Base-by-base conservation (phyloP, 202 grass and related monocot species). In the Schoenoplectus triqueter region DNA sequence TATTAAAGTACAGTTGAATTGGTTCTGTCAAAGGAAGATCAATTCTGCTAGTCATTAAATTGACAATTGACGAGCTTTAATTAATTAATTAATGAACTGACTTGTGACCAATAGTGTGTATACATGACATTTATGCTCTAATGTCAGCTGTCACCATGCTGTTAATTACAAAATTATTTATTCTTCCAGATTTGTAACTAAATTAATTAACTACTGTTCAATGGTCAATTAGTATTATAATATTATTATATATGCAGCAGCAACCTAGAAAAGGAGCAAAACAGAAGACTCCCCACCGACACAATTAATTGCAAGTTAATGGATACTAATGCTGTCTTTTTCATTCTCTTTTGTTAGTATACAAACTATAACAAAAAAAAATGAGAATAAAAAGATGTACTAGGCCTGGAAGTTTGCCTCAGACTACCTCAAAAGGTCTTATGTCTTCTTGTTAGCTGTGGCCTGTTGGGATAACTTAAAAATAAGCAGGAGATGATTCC, bases 101-200 rank as follows among this genome's bases (percentile, higher is more conserved):
- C 52, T 78, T 60, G 52, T 44, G 51, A 78, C 47, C 74, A 78
- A 60, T 78, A 42, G 21, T 13, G 18, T 48, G 69, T 49, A 15
- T 31, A 31, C 31, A 31, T 56, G 73, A 76, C 20, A 40, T 78
- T 52, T 44, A 78, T n/a, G 74, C 31, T 78, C 54, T 42, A 4
- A 59, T 78, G 54, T 78, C 52, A 78, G 74, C 74, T 78, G 54
- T 60, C 74, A 59, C 31, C 46, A 41, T 60, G 21, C 74, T 44
- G 31, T 60, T 9, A 78, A 22, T 60, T 9, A 78, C 52, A 60
- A 55, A 3, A 1, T 52, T 17, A 40, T 60, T 42, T 78, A 78
- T 42, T 59, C 21, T 59, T 52, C 7, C 1, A 60, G 11, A 44
- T 78, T 42, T 42, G 21, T 8, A 31, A 56, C 57, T 78, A 52